Conservation (phyloP, 2,329 filamentous ascomycete genomes). For the Clarireedia sp. region DNA sequence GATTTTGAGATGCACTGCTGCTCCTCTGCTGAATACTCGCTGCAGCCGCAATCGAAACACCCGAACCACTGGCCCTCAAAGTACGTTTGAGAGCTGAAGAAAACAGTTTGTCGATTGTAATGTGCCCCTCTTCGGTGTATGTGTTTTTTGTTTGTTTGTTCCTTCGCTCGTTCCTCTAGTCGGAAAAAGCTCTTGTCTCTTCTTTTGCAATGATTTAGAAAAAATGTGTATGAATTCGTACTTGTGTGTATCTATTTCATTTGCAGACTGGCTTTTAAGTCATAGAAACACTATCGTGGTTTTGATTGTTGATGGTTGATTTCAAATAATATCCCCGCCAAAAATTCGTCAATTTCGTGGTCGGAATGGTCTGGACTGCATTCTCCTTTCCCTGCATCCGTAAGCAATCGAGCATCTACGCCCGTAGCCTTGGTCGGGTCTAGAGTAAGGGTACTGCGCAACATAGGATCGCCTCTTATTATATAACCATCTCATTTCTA, state of each 20-base stretch:
- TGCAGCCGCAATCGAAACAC: conserved; percentile 66
- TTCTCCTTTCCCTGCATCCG: not conserved
- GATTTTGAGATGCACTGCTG: not conserved
- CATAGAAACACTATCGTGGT: not conserved
- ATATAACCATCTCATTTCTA: no score
- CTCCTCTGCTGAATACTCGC: conserved; percentile 55
- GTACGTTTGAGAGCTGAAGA: conserved; percentile 71
- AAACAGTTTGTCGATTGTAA: conserved; percentile 74
- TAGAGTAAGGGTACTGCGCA: not conserved
- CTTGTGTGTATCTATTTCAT: no score
- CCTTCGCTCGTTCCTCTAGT: not conserved
- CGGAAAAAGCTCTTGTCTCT: not conserved
- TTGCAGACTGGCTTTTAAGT: no score
- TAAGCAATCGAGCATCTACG: not conserved
- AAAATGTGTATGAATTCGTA: not conserved
- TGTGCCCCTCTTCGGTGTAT: not conserved
- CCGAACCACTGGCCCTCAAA: conserved; percentile 64
- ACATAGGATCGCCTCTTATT: not conserved
- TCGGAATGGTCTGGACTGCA: conserved; percentile 13
- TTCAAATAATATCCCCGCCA: conserved; percentile 21
- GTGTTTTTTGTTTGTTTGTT: not conserved
- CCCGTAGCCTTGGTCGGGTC: not conserved
- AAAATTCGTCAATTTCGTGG: conserved; percentile 16
- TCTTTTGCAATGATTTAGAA: not conserved
- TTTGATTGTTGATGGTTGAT: conserved; percentile 13